A percentile compares a stretch with the other conserved stretches of the same genome.
phyloP scores from a whole-genome alignment of 2,329 filamentous ascomycete species.

The Dactylellina drechsleri region DNA sequence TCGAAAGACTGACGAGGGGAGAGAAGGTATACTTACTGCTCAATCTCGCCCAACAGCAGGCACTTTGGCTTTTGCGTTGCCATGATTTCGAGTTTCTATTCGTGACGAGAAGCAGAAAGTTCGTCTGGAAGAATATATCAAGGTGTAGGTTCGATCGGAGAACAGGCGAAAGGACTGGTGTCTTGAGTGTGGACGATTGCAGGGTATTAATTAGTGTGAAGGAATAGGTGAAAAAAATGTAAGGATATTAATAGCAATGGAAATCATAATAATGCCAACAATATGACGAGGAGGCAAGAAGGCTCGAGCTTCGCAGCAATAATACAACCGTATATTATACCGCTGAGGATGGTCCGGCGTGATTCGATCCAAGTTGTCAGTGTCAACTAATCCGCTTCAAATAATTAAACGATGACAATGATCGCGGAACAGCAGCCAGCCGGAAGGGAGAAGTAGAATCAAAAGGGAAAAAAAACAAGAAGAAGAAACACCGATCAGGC shows the following conservation, averaged over 20 bases:
- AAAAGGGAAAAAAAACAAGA: constrained; percentile 7
- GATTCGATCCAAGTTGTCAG: neutral
- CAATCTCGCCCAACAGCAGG: constrained; percentile 72
- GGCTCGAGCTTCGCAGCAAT: constrained; percentile 3
- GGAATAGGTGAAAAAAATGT: constrained; percentile 5
- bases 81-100: constrained; percentile 35
- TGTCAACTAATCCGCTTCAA: no score
- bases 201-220: constrained; percentile 4
- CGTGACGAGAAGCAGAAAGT: constrained; percentile 32
- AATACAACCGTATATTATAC: no score
- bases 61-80: constrained; percentile 64
- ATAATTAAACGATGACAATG: neutral
- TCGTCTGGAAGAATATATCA: neutral
- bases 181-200: constrained; percentile 18
- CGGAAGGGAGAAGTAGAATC: neutral
- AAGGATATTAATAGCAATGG: no score
- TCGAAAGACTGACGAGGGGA: neutral
- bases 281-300: constrained; percentile 9
- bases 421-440: neutral
- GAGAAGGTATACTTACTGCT: constrained; percentile 67
- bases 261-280: no score
- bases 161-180: neutral
- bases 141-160: neutral
- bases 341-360: neutral
- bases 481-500: constrained; percentile 25